These are phyloP conservation scores for Geotrichum phurueaensis DNA, from an alignment of 1,139 yeast species.

Conservation along the genomic window DNA sequence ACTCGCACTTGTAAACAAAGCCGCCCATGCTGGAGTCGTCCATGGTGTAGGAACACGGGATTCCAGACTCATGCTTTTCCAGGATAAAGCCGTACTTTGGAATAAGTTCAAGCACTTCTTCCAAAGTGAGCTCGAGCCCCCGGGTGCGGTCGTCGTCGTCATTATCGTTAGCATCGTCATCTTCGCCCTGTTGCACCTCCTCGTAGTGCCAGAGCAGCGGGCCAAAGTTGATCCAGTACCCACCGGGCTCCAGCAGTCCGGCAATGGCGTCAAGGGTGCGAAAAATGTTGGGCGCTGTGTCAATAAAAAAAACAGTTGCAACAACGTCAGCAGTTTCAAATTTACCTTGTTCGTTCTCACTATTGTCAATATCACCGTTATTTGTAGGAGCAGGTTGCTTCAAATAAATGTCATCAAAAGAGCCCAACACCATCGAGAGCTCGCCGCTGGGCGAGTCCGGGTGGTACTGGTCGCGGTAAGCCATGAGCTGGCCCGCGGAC, in stretches of 20 bases:
- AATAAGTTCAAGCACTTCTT: slow-evolving; percentile 50
- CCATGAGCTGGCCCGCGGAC: slow-evolving; percentile 26
- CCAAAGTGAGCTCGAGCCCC: slow-evolving; percentile 61
- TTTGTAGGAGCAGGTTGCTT: background rate
- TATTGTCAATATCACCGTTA: background rate
- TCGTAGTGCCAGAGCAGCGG: slow-evolving; percentile 87
- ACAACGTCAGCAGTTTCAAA: slow-evolving; percentile 46
- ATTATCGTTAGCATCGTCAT: slow-evolving; percentile 10
- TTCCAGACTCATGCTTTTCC: slow-evolving; percentile 41
- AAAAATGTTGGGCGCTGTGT: slow-evolving; percentile 68
- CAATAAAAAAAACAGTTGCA: slow-evolving; percentile 71
- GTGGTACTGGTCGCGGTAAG: slow-evolving; percentile 30
- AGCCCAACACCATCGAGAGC: slow-evolving; percentile 77
- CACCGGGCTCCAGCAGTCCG: slow-evolving; percentile 48
- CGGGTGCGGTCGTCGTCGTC: slow-evolving; percentile 36
- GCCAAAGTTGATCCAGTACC: slow-evolving; percentile 78
- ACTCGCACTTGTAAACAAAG: slow-evolving; percentile 60
- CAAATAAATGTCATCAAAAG: slow-evolving; percentile 62
- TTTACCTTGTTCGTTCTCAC: slow-evolving; percentile 28
- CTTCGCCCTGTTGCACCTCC: slow-evolving; percentile 23
- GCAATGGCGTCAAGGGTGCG: slow-evolving; percentile 59
- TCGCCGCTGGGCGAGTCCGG: slow-evolving; percentile 46
- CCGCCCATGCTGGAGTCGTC: slow-evolving; percentile 51
- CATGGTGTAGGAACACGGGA: slow-evolving; percentile 51
- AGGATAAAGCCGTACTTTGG: slow-evolving; percentile 52